These are phyloP conservation scores for Morella rubra DNA, from an alignment of 306 rosid genomes.

Conservation along the genomic window DNA sequence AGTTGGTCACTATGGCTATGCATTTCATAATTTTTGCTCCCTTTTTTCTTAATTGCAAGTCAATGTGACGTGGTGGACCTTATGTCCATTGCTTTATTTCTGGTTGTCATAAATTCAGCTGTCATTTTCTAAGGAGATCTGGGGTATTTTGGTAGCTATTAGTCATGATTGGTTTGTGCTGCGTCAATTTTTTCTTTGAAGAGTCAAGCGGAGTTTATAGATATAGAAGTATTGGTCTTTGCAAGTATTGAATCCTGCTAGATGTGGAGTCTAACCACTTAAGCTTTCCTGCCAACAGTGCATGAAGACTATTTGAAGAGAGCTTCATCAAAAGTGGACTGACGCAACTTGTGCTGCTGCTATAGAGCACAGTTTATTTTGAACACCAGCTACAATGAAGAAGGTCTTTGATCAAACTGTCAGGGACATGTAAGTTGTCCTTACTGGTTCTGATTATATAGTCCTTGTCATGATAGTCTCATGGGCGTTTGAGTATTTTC, in stretches of 20 bases:
- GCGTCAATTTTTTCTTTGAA: background rate
- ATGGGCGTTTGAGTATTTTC: slow-evolving; percentile 8
- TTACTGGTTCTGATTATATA: background rate
- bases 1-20: background rate
- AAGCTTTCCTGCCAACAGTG: slow-evolving; percentile 16
- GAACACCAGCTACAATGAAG: slow-evolving; percentile 65
- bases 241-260: background rate
- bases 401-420: slow-evolving; percentile 94
- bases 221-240: background rate
- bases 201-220: background rate
- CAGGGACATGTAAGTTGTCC: slow-evolving; percentile 82
- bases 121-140: background rate
- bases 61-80: background rate
- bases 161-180: background rate
- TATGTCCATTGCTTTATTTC: background rate
- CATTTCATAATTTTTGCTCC: background rate
- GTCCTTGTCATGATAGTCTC: slow-evolving; percentile 1
- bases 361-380: slow-evolving; percentile 22
- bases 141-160: background rate
- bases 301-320: slow-evolving; percentile 3
- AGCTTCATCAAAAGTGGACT: slow-evolving; percentile 25
- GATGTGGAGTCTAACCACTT: slow-evolving; percentile 8
- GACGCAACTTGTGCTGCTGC: slow-evolving; percentile 31
- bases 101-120: background rate
- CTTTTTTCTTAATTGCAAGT: background rate